A percentile compares a stretch with the other conserved stretches of the same genome.
phyloP scores from a whole-genome alignment of 1,139 yeast genomes.

The Protomyces gravidus region DNA sequence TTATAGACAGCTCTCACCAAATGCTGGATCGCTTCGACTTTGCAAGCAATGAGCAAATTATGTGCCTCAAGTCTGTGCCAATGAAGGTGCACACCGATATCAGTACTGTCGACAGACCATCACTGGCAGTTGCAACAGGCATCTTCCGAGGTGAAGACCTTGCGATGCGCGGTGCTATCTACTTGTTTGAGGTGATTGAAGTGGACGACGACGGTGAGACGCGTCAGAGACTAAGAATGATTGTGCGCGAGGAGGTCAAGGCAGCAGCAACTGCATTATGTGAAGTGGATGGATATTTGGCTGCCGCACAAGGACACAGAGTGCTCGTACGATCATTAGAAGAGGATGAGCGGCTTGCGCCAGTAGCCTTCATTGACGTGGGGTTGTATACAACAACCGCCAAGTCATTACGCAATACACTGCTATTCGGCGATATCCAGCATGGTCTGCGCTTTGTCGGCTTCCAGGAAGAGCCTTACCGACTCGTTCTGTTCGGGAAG shows the following conservation, averaged over 20 bases:
- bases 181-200: slow-evolving; percentile 69
- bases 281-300: slow-evolving; percentile 77
- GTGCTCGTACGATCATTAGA: slow-evolving; percentile 66
- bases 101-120: slow-evolving; percentile 60
- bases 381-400: slow-evolving; percentile 74
- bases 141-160: slow-evolving; percentile 75
- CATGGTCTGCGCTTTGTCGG: slow-evolving; percentile 82
- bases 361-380: slow-evolving; percentile 89
- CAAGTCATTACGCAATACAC: slow-evolving; percentile 74
- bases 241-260: slow-evolving; percentile 70
- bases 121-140: slow-evolving; percentile 74
- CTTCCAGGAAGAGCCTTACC: slow-evolving; percentile 86
- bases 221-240: slow-evolving; percentile 67
- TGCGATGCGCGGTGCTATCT: slow-evolving; percentile 74
- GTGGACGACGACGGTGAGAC: slow-evolving; percentile 87
- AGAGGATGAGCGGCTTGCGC: slow-evolving; percentile 73
- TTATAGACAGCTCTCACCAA: slow-evolving; percentile 64
- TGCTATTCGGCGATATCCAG: slow-evolving; percentile 73
- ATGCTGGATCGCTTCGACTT: slow-evolving; percentile 60
- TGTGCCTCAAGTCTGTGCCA: slow-evolving; percentile 56
- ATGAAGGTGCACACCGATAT: slow-evolving; percentile 50
- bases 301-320: slow-evolving; percentile 86
- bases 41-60: slow-evolving; percentile 62
- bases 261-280: slow-evolving; percentile 81
- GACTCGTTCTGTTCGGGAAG: slow-evolving; percentile 74